These are phyloP conservation scores for Russula olivacea DNA, from an alignment of 768 basidiomycete genomes.

Conservation along the genomic window DNA sequence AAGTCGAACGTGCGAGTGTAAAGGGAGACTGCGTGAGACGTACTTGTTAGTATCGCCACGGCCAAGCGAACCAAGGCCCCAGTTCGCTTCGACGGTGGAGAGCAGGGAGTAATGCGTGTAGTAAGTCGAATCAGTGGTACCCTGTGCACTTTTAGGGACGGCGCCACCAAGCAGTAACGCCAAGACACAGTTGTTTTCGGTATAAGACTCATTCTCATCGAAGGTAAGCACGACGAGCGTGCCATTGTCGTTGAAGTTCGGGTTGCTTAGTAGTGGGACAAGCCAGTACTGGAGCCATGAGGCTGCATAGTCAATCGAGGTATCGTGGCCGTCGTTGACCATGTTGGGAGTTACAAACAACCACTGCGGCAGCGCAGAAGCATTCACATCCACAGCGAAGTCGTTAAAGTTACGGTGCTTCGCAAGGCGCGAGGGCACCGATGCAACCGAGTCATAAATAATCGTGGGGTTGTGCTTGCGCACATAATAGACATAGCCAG, in stretches of 20 bases:
- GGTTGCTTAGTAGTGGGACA: slow-evolving; percentile 43
- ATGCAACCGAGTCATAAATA: slow-evolving; percentile 46
- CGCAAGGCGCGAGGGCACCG: slow-evolving; percentile 36
- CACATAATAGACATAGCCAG: slow-evolving; percentile 45
- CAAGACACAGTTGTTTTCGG: slow-evolving; percentile 44
- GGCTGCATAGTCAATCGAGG: slow-evolving; percentile 43
- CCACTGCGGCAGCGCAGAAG: slow-evolving; percentile 51
- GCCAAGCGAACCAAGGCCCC: slow-evolving; percentile 55
- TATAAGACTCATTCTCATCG: slow-evolving; percentile 46
- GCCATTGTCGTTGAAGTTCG: slow-evolving; percentile 46
- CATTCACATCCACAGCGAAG: slow-evolving; percentile 50
- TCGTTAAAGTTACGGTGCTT: slow-evolving; percentile 57
- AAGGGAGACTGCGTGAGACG: neutral
- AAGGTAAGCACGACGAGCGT: slow-evolving; percentile 60
- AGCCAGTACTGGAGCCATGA: slow-evolving; percentile 49
- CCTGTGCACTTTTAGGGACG: slow-evolving; percentile 38
- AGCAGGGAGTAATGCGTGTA: slow-evolving; percentile 59
- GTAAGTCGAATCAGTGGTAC: slow-evolving; percentile 46
- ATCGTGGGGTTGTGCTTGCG: slow-evolving; percentile 54
- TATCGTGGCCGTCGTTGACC: slow-evolving; percentile 57
- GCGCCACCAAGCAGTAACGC: slow-evolving; percentile 42
- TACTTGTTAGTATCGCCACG: slow-evolving; percentile 50
- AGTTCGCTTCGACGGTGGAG: slow-evolving; percentile 54
- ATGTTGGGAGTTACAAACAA: slow-evolving; percentile 56
- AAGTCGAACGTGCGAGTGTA: neutral